A percentile compares a stretch with the other conserved stretches of the same genome.
Conservation (phyloP, 1,139 yeast genomes). For the Geotrichum candidum region DNA sequence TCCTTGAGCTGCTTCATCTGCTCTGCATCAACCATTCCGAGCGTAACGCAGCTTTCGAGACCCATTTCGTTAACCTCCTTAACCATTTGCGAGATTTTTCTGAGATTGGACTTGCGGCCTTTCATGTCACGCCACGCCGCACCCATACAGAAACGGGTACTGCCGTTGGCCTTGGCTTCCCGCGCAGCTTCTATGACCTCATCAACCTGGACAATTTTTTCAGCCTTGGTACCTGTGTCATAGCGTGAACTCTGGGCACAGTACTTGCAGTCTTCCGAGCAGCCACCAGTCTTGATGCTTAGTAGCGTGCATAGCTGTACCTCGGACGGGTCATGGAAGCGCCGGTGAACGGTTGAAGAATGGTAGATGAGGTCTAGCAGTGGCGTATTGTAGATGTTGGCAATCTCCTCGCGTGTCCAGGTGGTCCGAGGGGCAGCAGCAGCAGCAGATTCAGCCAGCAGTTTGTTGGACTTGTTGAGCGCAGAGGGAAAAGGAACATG, state of each 20-base stretch:
- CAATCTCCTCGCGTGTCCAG: conserved; percentile 59
- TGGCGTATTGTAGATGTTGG: conserved; percentile 58
- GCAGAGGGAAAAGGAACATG: conserved; percentile 1
- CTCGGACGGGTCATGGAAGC: conserved; percentile 60
- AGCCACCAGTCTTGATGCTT: conserved; percentile 74
- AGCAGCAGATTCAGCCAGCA: conserved; percentile 13
- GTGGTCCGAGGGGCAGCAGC: conserved; percentile 31
- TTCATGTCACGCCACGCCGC: conserved; percentile 87
- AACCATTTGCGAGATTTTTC: conserved; percentile 61
- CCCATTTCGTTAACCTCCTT: conserved; percentile 56
- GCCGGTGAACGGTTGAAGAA: conserved; percentile 63
- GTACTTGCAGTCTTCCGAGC: conserved; percentile 75
- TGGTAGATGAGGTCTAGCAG: conserved; percentile 51
- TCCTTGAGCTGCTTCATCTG: conserved; percentile 56
- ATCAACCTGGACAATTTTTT: conserved; percentile 54
- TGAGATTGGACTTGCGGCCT: conserved; percentile 65
- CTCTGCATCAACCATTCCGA: conserved; percentile 64
- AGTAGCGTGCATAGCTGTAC: conserved; percentile 72
- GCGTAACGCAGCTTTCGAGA: conserved; percentile 73
- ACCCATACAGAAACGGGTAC: conserved; percentile 79
- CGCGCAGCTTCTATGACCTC: conserved; percentile 58
- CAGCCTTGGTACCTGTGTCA: conserved; percentile 65
- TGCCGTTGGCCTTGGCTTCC: conserved; percentile 62
- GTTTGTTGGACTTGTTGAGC: neutral
- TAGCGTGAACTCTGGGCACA: conserved; percentile 71